A percentile compares a stretch with the other conserved stretches of the same genome.
These are phyloP conservation scores for Thuja plicata DNA, from an alignment of 83 land plant genomes.

Conservation along the genomic window DNA sequence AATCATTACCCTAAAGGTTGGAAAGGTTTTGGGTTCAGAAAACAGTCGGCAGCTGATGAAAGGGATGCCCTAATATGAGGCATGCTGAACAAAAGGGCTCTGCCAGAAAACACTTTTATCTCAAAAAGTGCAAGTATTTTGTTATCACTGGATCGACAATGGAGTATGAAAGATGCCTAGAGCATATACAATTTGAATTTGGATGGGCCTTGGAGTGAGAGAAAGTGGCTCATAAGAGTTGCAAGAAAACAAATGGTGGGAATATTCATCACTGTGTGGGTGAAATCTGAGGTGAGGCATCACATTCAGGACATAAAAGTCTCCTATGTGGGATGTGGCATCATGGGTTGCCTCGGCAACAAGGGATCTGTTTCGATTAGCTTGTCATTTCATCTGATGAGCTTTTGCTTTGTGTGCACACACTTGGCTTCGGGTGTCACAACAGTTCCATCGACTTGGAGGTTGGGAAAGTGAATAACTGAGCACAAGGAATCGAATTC, in stretches of 20 bases:
- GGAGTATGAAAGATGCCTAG: neutral
- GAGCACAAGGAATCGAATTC: too few relatives aligned
- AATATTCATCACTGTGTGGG: slow-evolving; percentile 70
- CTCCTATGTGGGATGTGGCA: slow-evolving; percentile 75
- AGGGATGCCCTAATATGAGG: slow-evolving; percentile 57
- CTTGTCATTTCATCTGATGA: slow-evolving; percentile 62
- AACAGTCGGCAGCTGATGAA: slow-evolving; percentile 43
- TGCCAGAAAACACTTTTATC: slow-evolving; percentile 22
- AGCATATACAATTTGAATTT: slow-evolving; percentile 22
- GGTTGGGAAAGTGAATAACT: too few relatives aligned
- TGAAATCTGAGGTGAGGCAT: slow-evolving; percentile 40
- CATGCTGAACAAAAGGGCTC: slow-evolving; percentile 35
- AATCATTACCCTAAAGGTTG: slow-evolving; percentile 60
- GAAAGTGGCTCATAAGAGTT: slow-evolving; percentile 28
- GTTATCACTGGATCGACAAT: neutral
- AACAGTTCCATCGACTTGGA: too few relatives aligned
- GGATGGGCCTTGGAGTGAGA: neutral
- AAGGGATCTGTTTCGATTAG: slow-evolving; percentile 83
- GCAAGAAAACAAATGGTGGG: slow-evolving; percentile 94
- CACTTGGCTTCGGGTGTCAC: slow-evolving; percentile 75
- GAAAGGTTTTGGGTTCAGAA: slow-evolving; percentile 61
- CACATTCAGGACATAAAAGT: slow-evolving; percentile 50
- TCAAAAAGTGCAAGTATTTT: slow-evolving; percentile 23
- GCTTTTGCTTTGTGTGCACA: slow-evolving; percentile 71
- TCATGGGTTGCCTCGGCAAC: slow-evolving; percentile 77